A percentile compares a stretch with the other conserved stretches of the same genome.
Evolutionary conservation across 1,139 yeast genomes (phyloP).

Genomic region (Taphrina populina): DNA sequence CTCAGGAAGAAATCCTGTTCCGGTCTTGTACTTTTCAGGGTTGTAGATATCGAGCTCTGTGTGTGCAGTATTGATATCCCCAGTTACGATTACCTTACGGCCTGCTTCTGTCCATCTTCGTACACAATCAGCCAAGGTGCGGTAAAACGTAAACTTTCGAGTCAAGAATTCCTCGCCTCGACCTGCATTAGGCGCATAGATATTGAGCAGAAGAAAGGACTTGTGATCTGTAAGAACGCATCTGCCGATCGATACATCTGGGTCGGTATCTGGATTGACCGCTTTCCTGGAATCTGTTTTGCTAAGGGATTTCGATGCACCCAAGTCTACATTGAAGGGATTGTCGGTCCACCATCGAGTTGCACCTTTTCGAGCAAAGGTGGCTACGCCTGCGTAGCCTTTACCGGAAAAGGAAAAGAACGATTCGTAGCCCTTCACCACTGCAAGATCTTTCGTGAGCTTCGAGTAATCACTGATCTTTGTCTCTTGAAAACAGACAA

Average conservation of each 20-base stretch:
- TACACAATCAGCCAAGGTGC: slow-evolving; percentile 18
- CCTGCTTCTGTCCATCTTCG: slow-evolving; percentile 31
- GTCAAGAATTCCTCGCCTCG: slow-evolving; percentile 28
- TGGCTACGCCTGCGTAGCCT: slow-evolving; percentile 31
- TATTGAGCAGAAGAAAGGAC: slow-evolving; percentile 22
- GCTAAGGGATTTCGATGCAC: not conserved
- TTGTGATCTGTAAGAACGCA: slow-evolving; percentile 32
- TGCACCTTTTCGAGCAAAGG: slow-evolving; percentile 22
- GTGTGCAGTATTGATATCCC: slow-evolving; percentile 33
- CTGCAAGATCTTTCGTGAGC: slow-evolving; percentile 27
- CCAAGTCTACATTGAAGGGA: slow-evolving; percentile 16
- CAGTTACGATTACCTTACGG: slow-evolving; percentile 25
- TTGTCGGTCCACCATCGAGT: slow-evolving; percentile 28
- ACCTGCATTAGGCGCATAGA: slow-evolving; percentile 32
- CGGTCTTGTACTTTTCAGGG: slow-evolving; percentile 21
- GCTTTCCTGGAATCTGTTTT: not conserved
- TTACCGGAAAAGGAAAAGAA: slow-evolving; percentile 29
- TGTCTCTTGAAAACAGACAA: slow-evolving; percentile 32
- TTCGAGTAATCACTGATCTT: slow-evolving; percentile 29
- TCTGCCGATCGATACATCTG: slow-evolving; percentile 22
- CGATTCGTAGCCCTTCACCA: slow-evolving; percentile 30
- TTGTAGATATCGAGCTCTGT: slow-evolving; percentile 28
- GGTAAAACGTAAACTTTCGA: slow-evolving; percentile 26
- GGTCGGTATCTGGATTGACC: slow-evolving; percentile 22
- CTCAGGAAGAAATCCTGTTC: slow-evolving; percentile 26